Evolutionary conservation across 139 green algal species (phyloP).

Genomic region (Monoraphidium neglectum): DNA sequence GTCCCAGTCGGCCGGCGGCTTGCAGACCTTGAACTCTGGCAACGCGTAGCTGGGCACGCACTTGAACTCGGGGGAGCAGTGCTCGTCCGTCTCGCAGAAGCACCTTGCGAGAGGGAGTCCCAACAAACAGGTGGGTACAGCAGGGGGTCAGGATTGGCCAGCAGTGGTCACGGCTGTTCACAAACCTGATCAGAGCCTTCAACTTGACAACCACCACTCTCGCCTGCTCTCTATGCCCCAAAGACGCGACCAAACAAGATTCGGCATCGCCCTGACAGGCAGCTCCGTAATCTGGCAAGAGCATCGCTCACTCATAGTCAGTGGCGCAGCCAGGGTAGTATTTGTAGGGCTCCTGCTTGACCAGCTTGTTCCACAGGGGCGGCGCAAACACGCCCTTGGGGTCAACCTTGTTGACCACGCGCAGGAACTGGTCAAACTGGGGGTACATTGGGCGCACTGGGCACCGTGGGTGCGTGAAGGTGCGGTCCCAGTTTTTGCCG

Average conservation of each 20-base stretch:
- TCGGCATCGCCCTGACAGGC: not conserved
- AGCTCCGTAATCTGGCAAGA: too few species aligned
- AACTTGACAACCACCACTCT: not conserved
- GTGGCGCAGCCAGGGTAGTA: constrained; percentile 8
- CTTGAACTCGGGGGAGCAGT: constrained; percentile 7
- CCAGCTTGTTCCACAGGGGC: constrained; percentile 9
- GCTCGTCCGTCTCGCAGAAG: constrained; percentile 17
- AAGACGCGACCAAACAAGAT: not conserved
- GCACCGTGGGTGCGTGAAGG: constrained; percentile 25
- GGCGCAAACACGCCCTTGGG: constrained; percentile 22
- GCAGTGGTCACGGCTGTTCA: too few species aligned
- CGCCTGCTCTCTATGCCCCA: not conserved
- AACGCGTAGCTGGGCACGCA: constrained; percentile 12
- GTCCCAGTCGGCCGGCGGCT: not conserved
- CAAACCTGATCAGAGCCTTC: not conserved
- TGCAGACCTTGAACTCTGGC: constrained; percentile 30
- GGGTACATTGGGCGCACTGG: constrained; percentile 15
- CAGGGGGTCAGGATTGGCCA: too few species aligned
- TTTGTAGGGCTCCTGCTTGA: not conserved
- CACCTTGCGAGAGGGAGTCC: not conserved
- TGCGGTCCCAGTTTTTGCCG: constrained; percentile 33
- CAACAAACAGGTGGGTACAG: too few species aligned
- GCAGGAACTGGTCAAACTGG: constrained; percentile 21
- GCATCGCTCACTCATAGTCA: not conserved
- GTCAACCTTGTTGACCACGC: constrained; percentile 14